Evolutionary conservation across 139 green algal species (phyloP).

Genomic region (Micractinium sp.): DNA sequence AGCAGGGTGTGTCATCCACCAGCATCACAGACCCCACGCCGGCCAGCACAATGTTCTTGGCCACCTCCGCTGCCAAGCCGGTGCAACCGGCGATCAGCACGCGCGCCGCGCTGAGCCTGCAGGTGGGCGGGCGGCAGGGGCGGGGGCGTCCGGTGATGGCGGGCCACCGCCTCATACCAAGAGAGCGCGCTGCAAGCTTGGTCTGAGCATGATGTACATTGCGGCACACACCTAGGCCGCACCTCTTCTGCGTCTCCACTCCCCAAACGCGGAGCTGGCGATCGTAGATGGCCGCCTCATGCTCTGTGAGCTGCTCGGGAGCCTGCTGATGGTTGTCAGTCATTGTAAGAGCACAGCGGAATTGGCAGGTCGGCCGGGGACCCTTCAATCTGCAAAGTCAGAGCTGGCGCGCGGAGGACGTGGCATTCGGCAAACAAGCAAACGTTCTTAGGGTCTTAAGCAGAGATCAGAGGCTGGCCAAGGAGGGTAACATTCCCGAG

Average conservation of each 20-base stretch:
- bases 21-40: conserved; percentile 81
- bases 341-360: background rate
- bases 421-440: too few species aligned
- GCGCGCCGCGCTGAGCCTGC: conserved; percentile 69
- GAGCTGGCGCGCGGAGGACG: too few species aligned
- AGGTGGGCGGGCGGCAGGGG: background rate
- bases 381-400: too few species aligned
- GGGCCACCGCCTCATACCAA: background rate
- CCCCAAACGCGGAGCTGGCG: conserved; percentile 91
- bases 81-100: conserved; percentile 73
- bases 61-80: conserved; percentile 78
- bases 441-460: too few species aligned
- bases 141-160: background rate
- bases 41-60: conserved; percentile 93
- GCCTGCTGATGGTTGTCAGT: background rate
- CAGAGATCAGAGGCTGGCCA: too few species aligned
- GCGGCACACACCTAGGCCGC: background rate
- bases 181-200: background rate
- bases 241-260: conserved; percentile 82
- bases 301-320: conserved; percentile 59
- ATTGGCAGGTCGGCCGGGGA: too few species aligned
- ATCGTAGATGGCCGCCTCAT: conserved; percentile 86
- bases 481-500: too few species aligned
- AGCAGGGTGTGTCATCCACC: conserved; percentile 62
- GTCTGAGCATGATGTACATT: background rate